phyloP scores from a whole-genome alignment of 345 rosid genomes.

The Ricinus communis region DNA sequence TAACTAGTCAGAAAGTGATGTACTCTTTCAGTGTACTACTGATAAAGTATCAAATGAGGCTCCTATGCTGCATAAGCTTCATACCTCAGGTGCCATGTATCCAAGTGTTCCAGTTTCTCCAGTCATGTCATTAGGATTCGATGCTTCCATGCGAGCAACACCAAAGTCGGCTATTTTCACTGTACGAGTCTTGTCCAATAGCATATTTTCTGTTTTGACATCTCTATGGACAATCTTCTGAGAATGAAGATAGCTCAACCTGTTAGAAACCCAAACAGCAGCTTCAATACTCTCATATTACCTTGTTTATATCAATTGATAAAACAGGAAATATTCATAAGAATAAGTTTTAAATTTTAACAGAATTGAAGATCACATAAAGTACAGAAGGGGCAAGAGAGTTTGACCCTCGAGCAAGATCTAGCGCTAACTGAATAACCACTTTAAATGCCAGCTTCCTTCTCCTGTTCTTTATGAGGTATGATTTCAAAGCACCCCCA shows the following conservation, averaged over 20 bases:
- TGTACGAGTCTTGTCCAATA: constrained; percentile 39
- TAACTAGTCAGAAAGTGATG: too few relatives aligned
- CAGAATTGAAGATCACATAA: constrained; percentile 4
- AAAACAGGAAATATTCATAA: background rate
- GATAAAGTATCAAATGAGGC: background rate
- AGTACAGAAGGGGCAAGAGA: constrained; percentile 6
- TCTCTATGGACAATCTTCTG: constrained; percentile 44
- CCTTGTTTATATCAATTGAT: background rate
- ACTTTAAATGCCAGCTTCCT: constrained; percentile 35
- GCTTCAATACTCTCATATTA: constrained; percentile 7
- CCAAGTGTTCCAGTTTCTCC: constrained; percentile 42
- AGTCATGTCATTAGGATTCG: constrained; percentile 44
- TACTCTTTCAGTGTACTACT: background rate
- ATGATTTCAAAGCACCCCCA: constrained; percentile 36
- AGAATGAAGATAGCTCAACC: constrained; percentile 42
- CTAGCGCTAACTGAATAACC: constrained; percentile 32
- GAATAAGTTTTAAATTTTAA: background rate
- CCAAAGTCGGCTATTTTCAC: constrained; percentile 41
- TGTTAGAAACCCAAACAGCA: constrained; percentile 10
- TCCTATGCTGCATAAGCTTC: background rate
- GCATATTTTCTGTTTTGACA: constrained; percentile 44
- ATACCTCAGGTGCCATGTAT: constrained; percentile 46
- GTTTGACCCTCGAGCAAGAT: constrained; percentile 39
- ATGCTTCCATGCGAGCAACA: constrained; percentile 43
- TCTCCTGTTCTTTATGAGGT: constrained; percentile 37